These are phyloP conservation scores for Rosa lucieae DNA, from an alignment of 306 rosid genomes.

Conservation along the genomic window DNA sequence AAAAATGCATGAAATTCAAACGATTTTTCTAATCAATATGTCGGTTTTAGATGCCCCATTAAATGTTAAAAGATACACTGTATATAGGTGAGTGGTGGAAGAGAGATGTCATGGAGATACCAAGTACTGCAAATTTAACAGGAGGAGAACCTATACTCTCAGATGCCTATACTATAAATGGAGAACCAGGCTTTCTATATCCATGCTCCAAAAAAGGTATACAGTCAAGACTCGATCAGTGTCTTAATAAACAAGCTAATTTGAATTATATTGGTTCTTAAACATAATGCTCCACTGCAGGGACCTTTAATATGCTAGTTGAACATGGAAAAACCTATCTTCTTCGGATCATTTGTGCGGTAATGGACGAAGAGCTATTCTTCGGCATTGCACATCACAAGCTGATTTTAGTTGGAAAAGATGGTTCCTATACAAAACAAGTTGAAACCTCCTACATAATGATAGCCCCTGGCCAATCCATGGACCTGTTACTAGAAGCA, in stretches of 20 bases:
- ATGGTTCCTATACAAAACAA: constrained; percentile 54
- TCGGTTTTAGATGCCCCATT: too few relatives aligned
- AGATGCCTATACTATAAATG: constrained; percentile 62
- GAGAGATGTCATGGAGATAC: constrained; percentile 38
- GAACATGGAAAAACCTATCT: constrained; percentile 48
- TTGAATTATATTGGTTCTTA: neutral
- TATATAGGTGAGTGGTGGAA: constrained; percentile 66
- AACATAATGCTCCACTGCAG: constrained; percentile 21
- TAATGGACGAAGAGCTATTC: constrained; percentile 46
- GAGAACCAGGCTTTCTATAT: constrained; percentile 56
- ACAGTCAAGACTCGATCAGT: neutral
- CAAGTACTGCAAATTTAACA: constrained; percentile 14
- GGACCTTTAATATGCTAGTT: constrained; percentile 42
- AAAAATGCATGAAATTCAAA: neutral
- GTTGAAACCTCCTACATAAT: constrained; percentile 41
- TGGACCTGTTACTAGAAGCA: constrained; percentile 47
- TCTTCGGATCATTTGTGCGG: constrained; percentile 53
- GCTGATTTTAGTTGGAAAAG: constrained; percentile 52
- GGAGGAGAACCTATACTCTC: constrained; percentile 47
- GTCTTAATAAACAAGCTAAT: neutral
- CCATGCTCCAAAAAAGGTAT: constrained; percentile 55
- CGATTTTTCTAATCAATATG: neutral
- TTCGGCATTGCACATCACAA: constrained; percentile 48
- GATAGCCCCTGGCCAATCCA: constrained; percentile 61
- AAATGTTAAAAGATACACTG: neutral